Base-by-base conservation (phyloP, 108 stramenopile species). In the Cyclotella baltica region DNA sequence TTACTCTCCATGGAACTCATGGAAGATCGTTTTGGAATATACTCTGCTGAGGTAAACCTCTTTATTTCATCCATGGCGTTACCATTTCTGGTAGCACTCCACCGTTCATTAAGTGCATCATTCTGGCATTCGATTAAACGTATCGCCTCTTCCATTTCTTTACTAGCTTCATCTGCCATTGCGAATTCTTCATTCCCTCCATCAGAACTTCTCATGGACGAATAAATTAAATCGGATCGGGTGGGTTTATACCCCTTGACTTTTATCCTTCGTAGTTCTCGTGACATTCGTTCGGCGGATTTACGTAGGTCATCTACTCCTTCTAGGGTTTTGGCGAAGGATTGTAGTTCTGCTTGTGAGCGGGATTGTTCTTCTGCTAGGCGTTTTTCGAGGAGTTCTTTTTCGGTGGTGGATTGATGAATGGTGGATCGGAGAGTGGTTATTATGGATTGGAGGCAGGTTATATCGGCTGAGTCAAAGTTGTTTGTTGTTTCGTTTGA, bases 171-270 rank as follows among this genome's bases (percentile, higher is more conserved):
- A 20, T 63, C 77, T 15, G 70, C 77, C 0, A 70, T 67, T 27
- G 61, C 59, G 22, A 78, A 48, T 29, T 78, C 77, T n/a, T 57
- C 77, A 65, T 40, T 71, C 66, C 66, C 25, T 29, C 20, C 25
- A 53, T 36, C 27, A 36, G 23, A 3, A 31, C 61, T 1, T n/a
- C 38, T 29, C 23, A 25, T 51, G 0, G 36, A 43, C 4, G 23
- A 43, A 29, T 36, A 40, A 28, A 78, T 33, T 20, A 78, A 56
- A 65, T 78, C 77, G 9, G 77, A 78, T 6, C 77, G 61, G 30
- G 62, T 71, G 1, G 77, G 77, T n/a, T 62, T 47, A 56, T 78
- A 78, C 29, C 77, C 77, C 69, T 78, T 78, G n/a, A 78, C 62
- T 51, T 78, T 78, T 23, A 78, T 78, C 28, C 64, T 46, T 56